These are phyloP conservation scores for Botrytis byssoidea DNA, from an alignment of 2,329 filamentous ascomycete species.

Conservation along the genomic window DNA sequence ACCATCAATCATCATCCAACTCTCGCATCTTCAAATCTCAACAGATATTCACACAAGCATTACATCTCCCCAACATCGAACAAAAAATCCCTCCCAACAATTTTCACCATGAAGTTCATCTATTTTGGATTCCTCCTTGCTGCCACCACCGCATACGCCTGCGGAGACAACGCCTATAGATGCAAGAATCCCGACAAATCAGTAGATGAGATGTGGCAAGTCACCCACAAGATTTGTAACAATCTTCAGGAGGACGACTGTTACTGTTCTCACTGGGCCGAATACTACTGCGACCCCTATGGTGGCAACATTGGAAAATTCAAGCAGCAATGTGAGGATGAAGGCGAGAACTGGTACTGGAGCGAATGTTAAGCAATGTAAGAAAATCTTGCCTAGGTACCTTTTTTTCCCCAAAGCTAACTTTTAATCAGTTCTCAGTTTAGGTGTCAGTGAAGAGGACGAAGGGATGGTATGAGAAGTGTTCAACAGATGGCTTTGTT, in stretches of 20 bases:
- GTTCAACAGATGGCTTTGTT: not conserved
- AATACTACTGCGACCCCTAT: constrained; percentile 2
- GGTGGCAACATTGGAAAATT: not conserved
- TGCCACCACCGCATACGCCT: not conserved
- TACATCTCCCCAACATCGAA: not conserved
- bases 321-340: not conserved
- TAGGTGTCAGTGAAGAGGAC: too few relatives aligned
- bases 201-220: not conserved
- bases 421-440: not conserved
- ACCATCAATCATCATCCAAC: not conserved
- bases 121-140: constrained; percentile 2
- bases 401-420: not conserved
- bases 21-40: not conserved
- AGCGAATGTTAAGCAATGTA: not conserved
- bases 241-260: constrained; percentile 7
- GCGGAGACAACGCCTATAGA: not conserved
- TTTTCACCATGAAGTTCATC: not conserved
- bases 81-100: not conserved
- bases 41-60: not conserved
- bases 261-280: constrained; percentile 3
- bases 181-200: constrained; percentile 1
- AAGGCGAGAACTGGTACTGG: constrained; percentile 1
- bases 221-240: not conserved
- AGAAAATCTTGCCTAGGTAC: too few relatives aligned
- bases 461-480: not conserved